Base-by-base conservation (phyloP, 768 basidiomycete genomes). In the Naematelia aurantialba region DNA sequence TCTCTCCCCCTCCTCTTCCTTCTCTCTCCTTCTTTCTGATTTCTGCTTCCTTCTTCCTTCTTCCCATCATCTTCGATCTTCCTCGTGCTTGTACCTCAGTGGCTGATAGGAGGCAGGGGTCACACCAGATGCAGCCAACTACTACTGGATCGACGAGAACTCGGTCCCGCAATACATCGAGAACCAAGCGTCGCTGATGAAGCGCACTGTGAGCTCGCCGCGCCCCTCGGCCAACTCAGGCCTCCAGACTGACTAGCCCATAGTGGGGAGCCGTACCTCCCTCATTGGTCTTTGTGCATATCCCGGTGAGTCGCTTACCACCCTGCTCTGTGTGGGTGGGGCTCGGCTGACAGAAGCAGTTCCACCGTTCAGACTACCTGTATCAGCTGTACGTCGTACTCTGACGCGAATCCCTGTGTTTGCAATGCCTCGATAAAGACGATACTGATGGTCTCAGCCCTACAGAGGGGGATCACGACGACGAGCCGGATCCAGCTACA, bases 111-210 rank as follows among this genome's bases (percentile, higher is more conserved):
- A 48, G n/a, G n/a, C 12, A 19, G 24, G 50, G 5, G 42, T 45
- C 4, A 22, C 29, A 1, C 55, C 55, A 10, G 44, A 5, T 46
- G 50, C 85, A 29, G 87, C 86, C 0, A 76, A 81, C 65, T 80
- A 79, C 46, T 77, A 75, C 3, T 80, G 83, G 44, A 70, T 75
- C 0, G 76, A 82, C 61, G 79, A 82, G 1, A 79, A 63, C 51
- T 76, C 78, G 17, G 76, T 86, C 49, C 81, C 82, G 0, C 87
- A 87, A 73, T 89, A 85, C 84, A 86, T 89, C 11, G 85, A 88
- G 66, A 75, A 76, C 3, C 81, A 81, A 3, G 85, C 88, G 8
- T 83, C 83, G 1, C 68, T 63, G 1, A 89, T 87, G 87, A 84
- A 87, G 22, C 66, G 79, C 58, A 70, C 66, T 4, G 85, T 87